These are phyloP conservation scores for Pleurotus pulmonarius DNA, from an alignment of 768 basidiomycete species.

Conservation along the genomic window DNA sequence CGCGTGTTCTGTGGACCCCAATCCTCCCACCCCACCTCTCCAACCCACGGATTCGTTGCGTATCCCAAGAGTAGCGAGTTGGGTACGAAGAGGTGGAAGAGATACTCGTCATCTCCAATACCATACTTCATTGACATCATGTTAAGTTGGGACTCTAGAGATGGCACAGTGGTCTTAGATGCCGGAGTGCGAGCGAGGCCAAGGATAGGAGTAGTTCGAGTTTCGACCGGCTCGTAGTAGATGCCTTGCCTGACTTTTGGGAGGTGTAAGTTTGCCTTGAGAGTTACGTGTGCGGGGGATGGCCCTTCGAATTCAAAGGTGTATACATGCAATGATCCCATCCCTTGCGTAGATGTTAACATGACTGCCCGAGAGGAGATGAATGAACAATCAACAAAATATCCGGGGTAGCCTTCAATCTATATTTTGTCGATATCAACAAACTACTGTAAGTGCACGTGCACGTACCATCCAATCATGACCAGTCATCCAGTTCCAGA, in stretches of 20 bases:
- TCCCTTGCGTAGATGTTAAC: conserved; percentile 27
- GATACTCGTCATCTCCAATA: not conserved
- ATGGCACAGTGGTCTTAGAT: conserved; percentile 20
- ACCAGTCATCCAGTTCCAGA: conserved; percentile 55
- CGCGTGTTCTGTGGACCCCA: conserved; percentile 16
- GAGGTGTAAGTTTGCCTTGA: conserved; percentile 13
- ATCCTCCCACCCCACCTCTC: conserved; percentile 8
- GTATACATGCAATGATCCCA: conserved; percentile 41
- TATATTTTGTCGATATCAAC: not conserved
- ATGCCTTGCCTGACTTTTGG: conserved; percentile 10
- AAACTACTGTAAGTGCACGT: not conserved
- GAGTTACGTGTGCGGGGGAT: not conserved
- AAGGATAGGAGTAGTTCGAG: conserved; percentile 30
- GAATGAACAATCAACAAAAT: conserved; percentile 43
- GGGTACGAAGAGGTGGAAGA: conserved; percentile 13
- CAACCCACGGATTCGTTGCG: not conserved
- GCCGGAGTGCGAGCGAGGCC: conserved; percentile 17
- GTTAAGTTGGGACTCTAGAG: conserved; percentile 7
- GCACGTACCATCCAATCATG: conserved; percentile 35
- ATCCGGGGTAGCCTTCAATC: conserved; percentile 12
- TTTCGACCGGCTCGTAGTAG: conserved; percentile 15
- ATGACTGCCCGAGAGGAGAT: conserved; percentile 40
- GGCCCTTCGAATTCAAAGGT: conserved; percentile 23
- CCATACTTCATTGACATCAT: conserved; percentile 5
- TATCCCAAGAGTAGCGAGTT: conserved; percentile 10